These are phyloP conservation scores for Trametes meyenii DNA, from an alignment of 768 basidiomycete species.

Conservation along the genomic window DNA sequence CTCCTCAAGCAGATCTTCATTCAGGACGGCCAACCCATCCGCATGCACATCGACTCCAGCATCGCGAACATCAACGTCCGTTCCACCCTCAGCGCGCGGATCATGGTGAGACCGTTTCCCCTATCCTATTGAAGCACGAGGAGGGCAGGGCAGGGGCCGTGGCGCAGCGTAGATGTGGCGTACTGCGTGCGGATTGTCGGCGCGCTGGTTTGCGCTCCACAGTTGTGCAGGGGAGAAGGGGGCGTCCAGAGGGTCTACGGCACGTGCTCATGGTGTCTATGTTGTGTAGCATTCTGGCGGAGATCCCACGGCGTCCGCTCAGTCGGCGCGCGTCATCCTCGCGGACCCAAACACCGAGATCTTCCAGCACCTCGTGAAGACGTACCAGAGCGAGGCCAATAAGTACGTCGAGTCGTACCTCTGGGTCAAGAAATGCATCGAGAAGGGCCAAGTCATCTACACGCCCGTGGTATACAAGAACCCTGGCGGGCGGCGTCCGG, in stretches of 20 bases:
- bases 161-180: too few species aligned
- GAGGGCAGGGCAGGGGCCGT: background rate
- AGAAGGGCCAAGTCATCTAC: conserved; percentile 62
- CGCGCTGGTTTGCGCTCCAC: too few species aligned
- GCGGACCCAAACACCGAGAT: conserved; percentile 81
- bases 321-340: conserved; percentile 73
- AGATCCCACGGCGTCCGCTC: conserved; percentile 69
- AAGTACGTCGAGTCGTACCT: conserved; percentile 81
- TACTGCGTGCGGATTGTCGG: too few species aligned
- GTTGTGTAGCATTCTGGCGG: conserved; percentile 75
- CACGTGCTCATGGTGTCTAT: conserved; percentile 7
- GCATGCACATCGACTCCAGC: conserved; percentile 80
- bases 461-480: conserved; percentile 84
- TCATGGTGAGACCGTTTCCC: conserved; percentile 65
- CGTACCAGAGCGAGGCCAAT: conserved; percentile 65
- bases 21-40: conserved; percentile 63
- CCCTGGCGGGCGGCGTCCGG: conserved; percentile 77
- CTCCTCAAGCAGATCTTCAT: conserved; percentile 76
- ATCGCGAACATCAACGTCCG: conserved; percentile 80
- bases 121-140: background rate
- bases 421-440: conserved; percentile 85
- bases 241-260: background rate
- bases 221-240: too few species aligned
- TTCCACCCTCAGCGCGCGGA: conserved; percentile 64
- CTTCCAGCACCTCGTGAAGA: conserved; percentile 73